Conservation (phyloP, 2,329 filamentous ascomycete genomes). For the Blumeria hordei region DNA sequence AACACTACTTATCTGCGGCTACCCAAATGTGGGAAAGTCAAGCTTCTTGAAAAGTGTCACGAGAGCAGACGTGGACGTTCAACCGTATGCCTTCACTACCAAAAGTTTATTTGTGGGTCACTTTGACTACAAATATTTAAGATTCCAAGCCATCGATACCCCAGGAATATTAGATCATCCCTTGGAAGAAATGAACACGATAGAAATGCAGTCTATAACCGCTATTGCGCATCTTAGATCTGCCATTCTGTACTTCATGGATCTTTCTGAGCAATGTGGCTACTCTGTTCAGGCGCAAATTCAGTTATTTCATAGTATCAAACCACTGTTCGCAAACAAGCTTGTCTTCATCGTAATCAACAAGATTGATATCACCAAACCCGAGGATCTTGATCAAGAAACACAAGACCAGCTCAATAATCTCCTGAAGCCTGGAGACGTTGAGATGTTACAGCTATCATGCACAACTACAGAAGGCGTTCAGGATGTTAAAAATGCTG, state of each 20-base stretch:
- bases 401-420: constrained; percentile 54
- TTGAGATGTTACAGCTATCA: constrained; percentile 79
- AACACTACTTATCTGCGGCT: constrained; percentile 87
- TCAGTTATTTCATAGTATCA: constrained; percentile 86
- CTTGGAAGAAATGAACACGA: constrained; percentile 98
- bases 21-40: constrained; percentile 94
- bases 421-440: constrained; percentile 65
- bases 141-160: constrained; percentile 86
- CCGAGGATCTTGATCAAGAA: constrained; percentile 64
- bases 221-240: constrained; percentile 91
- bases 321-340: constrained; percentile 92
- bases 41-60: constrained; percentile 86
- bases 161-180: constrained; percentile 96
- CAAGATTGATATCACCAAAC: constrained; percentile 83
- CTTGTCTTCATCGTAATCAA: constrained; percentile 92
- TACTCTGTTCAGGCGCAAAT: constrained; percentile 87
- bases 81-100: constrained; percentile 96
- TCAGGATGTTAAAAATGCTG: constrained; percentile 82
- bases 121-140: constrained; percentile 87
- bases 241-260: constrained; percentile 95
- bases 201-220: constrained; percentile 97
- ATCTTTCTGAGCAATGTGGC: constrained; percentile 86
- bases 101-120: constrained; percentile 95
- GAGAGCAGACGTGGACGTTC: constrained; percentile 83
- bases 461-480: constrained; percentile 91